Conservation (phyloP, 257 asterid genomes). For the Ligustrum vulgare region DNA sequence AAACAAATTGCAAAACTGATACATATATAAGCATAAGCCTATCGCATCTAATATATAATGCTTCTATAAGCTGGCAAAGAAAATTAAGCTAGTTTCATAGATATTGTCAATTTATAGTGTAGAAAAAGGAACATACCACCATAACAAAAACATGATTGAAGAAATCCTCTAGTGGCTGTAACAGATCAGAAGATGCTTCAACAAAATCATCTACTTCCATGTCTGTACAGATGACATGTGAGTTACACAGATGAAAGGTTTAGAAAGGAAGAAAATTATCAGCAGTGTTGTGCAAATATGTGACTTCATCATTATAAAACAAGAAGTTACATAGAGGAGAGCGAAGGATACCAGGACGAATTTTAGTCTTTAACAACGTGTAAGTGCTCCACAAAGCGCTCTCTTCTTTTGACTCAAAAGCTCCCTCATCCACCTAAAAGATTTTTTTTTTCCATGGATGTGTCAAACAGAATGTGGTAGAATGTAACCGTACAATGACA, state of each 20-base stretch:
- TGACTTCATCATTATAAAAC: conserved; percentile 1
- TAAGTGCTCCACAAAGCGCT: conserved; percentile 75
- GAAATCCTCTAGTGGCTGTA: conserved; percentile 85
- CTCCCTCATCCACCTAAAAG: conserved; percentile 81
- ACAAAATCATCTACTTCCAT: conserved; percentile 94
- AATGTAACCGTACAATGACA: neutral
- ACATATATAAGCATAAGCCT: neutral
- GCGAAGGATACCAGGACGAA: conserved; percentile 56
- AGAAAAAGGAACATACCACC: conserved; percentile 72
- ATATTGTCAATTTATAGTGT: neutral
- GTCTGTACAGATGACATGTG: conserved; percentile 37
- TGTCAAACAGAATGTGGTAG: conserved; percentile 2
- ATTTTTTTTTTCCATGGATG: conserved; percentile 8
- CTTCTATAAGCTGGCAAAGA: neutral
- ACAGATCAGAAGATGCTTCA: conserved; percentile 56
- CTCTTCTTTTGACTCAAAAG: conserved; percentile 79
- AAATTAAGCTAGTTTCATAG: neutral
- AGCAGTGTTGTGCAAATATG: conserved; percentile 12
- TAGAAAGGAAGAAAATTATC: conserved; percentile 6
- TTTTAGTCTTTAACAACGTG: conserved; percentile 60
- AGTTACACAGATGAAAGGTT: conserved; percentile 11
- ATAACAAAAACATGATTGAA: conserved; percentile 83
- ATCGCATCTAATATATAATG: neutral
- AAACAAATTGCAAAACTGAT: neutral
- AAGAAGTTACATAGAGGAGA: conserved; percentile 11